phyloP scores from a whole-genome alignment of 768 basidiomycete genomes.

The Pulveroboletus sp. region DNA sequence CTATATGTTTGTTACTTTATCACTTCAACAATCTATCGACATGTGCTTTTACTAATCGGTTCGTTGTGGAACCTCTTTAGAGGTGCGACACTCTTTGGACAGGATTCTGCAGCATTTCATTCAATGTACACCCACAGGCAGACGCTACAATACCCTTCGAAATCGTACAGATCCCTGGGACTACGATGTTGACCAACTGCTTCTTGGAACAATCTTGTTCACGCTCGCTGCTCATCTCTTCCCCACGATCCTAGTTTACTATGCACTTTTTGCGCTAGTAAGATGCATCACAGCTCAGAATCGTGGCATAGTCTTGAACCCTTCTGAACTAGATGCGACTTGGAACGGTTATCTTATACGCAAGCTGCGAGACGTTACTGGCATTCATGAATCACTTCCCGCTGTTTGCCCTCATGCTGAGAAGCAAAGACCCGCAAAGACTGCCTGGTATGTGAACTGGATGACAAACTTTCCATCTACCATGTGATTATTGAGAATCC shows the following conservation, averaged over 20 bases:
- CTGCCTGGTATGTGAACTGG: constrained; percentile 59
- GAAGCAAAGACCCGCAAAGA: constrained; percentile 79
- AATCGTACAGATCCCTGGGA: constrained; percentile 87
- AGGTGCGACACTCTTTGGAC: constrained; percentile 44
- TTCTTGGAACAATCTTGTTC: constrained; percentile 92
- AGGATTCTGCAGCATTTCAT: neutral
- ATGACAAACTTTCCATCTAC: neutral
- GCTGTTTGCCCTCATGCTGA: constrained; percentile 81
- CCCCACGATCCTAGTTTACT: constrained; percentile 86
- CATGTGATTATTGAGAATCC: neutral
- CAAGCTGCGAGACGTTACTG: constrained; percentile 58
- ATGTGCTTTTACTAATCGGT: constrained; percentile 53
- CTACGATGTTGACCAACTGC: constrained; percentile 89
- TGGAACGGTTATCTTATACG: constrained; percentile 56
- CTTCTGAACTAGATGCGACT: constrained; percentile 44
- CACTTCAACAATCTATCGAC: constrained; percentile 58
- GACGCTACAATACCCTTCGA: constrained; percentile 82
- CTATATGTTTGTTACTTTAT: constrained; percentile 67
- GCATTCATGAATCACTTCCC: constrained; percentile 92
- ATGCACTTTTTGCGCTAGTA: constrained; percentile 74
- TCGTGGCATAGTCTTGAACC: neutral
- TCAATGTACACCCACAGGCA: constrained; percentile 50
- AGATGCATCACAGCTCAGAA: neutral
- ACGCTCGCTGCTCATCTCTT: constrained; percentile 77
- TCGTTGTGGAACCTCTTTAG: constrained; percentile 90